Conservation (phyloP, 441 rosid genomes). For the Erysimum pusillum region DNA sequence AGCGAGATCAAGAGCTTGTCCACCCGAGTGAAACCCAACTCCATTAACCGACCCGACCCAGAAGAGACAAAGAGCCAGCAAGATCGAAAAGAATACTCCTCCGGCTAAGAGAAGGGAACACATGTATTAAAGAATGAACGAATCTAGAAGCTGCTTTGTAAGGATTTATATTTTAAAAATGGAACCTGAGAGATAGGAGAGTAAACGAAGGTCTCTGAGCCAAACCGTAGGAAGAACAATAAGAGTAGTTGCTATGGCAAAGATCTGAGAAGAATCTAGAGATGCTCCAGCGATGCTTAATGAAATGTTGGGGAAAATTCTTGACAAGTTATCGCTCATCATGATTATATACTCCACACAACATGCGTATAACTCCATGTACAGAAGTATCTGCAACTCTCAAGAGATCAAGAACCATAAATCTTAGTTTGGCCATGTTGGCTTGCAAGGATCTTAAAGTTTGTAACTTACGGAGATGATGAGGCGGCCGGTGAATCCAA, state of each 20-base stretch:
- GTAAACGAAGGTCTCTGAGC: constrained; percentile 77
- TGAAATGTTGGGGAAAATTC: constrained; percentile 62
- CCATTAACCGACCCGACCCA: constrained; percentile 74
- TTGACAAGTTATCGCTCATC: constrained; percentile 84
- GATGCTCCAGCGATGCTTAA: constrained; percentile 54
- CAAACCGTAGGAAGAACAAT: constrained; percentile 86
- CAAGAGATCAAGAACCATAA: constrained; percentile 10
- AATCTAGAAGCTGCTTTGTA: background rate
- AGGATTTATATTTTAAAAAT: background rate
- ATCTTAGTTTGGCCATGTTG: background rate
- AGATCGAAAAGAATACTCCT: constrained; percentile 73
- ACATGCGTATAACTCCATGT: constrained; percentile 77
- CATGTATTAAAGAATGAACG: background rate
- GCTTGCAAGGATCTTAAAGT: background rate
- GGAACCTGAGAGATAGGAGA: constrained; percentile 87
- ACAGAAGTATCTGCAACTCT: constrained; percentile 50
- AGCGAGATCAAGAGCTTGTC: constrained; percentile 59
- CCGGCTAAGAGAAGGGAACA: constrained; percentile 59
- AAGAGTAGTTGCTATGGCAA: constrained; percentile 59
- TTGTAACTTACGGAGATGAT: constrained; percentile 62
- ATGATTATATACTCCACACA: constrained; percentile 79
- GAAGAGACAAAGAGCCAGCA: constrained; percentile 72
- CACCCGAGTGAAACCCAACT: constrained; percentile 70
- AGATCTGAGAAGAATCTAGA: constrained; percentile 58
- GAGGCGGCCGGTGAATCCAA: constrained; percentile 73